Evolutionary conservation across 2,329 filamentous ascomycete species (phyloP).

Genomic region (Ceratocystis destructans): DNA sequence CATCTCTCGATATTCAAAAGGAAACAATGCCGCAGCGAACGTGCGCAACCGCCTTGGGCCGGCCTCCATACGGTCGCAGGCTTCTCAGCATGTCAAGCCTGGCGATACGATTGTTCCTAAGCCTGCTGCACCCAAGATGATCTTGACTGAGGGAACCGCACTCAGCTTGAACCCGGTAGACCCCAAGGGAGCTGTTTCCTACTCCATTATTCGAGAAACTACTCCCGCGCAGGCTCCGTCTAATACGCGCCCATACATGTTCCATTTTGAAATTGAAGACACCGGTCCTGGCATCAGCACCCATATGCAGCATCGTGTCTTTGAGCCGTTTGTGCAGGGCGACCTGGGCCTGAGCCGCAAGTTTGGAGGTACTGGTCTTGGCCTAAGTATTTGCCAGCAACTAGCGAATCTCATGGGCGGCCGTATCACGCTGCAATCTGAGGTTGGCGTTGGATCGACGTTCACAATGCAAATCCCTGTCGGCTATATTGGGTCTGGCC

Average conservation of each 20-base stretch:
- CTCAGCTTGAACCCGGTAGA: constrained; percentile 51
- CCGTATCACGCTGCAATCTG: constrained; percentile 56
- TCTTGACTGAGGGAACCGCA: constrained; percentile 34
- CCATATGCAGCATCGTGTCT: constrained; percentile 66
- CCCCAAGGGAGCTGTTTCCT: constrained; percentile 34
- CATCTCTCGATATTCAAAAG: constrained; percentile 35
- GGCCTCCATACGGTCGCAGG: constrained; percentile 37
- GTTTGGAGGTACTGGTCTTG: constrained; percentile 76
- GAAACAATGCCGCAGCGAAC: constrained; percentile 25
- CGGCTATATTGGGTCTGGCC: constrained; percentile 55
- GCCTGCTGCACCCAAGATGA: constrained; percentile 22
- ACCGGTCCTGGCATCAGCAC: constrained; percentile 75
- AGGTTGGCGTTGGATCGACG: constrained; percentile 58
- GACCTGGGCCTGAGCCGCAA: constrained; percentile 80
- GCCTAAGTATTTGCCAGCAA: constrained; percentile 80
- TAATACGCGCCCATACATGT: constrained; percentile 52
- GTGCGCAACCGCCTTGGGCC: constrained; percentile 34
- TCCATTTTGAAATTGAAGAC: constrained; percentile 82
- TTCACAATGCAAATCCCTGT: constrained; percentile 77
- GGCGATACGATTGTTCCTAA: constrained; percentile 18
- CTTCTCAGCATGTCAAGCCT: constrained; percentile 28
- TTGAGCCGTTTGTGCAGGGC: constrained; percentile 91
- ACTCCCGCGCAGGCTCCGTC: constrained; percentile 47
- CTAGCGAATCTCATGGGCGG: constrained; percentile 74
- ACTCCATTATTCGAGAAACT: constrained; percentile 39